Evolutionary conservation across 148 eudicot species (phyloP).

Genomic region (Nepenthes gracilis): DNA sequence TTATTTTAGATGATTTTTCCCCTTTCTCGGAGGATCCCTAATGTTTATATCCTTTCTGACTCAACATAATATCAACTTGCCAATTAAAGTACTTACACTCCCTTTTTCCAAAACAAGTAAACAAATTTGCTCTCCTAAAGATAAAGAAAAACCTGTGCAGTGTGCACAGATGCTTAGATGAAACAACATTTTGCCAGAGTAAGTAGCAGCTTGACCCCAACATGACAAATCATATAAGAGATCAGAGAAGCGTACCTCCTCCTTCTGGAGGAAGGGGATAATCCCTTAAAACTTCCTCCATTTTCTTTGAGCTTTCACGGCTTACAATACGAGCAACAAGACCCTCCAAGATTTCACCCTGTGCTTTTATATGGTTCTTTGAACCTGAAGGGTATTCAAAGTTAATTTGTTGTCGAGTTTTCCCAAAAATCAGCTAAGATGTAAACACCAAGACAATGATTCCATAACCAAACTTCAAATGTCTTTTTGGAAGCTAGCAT

Average conservation of each 20-base stretch:
- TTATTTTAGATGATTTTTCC: no score
- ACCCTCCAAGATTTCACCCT: constrained; percentile 97
- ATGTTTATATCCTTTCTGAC: no score
- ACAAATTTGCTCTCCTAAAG: no score
- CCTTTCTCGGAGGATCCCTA: no score
- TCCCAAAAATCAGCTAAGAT: not conserved
- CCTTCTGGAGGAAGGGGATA: constrained; percentile 38
- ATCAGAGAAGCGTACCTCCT: constrained; percentile 39
- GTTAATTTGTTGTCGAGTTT: not conserved
- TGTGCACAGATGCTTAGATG: no score
- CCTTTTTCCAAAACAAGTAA: no score
- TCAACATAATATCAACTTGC: no score
- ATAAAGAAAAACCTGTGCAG: no score
- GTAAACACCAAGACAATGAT: not conserved
- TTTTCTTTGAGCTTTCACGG: constrained; percentile 62
- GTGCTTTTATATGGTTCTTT: constrained; percentile 65
- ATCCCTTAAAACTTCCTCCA: constrained; percentile 69
- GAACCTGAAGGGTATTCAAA: constrained; percentile 39
- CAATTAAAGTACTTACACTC: no score
- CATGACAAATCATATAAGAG: not conserved
- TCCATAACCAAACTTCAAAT: not conserved
- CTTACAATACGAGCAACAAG: constrained; percentile 93
- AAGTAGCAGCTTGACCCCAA: not conserved
- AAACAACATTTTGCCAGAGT: no score
- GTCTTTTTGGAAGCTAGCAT: no score